A percentile compares a stretch with the other conserved stretches of the same genome.
Conservation (phyloP, 2,329 filamentous ascomycete genomes). For the Monascus ruber region DNA sequence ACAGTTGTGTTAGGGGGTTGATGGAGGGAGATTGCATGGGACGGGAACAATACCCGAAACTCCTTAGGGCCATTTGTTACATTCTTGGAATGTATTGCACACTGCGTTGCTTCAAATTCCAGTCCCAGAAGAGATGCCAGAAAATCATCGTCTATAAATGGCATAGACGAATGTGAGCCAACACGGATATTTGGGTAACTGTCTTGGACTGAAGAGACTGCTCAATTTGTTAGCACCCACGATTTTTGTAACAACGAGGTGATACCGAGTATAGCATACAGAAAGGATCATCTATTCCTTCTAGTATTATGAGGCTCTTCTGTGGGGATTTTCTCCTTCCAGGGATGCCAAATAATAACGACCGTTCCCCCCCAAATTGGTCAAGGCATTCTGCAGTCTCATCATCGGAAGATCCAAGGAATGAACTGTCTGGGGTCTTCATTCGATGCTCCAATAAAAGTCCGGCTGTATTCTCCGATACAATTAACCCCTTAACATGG, state of each 20-base stretch:
- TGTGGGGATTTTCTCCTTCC: slow-evolving; percentile 6
- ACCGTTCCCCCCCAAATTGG: slow-evolving; percentile 44
- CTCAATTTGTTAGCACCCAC: neutral
- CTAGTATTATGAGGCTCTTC: slow-evolving; percentile 30
- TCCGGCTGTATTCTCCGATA: slow-evolving; percentile 22
- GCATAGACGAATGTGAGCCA: too few species aligned
- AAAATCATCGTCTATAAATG: too few species aligned
- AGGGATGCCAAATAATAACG: slow-evolving; percentile 38
- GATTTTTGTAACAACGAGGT: neutral
- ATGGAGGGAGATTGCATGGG: neutral
- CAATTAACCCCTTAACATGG: slow-evolving; percentile 1
- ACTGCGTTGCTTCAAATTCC: too few species aligned
- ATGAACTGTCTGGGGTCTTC: slow-evolving; percentile 38
- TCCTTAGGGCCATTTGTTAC: neutral
- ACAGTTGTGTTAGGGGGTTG: too few species aligned
- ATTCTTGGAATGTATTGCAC: too few species aligned
- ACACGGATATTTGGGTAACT: too few species aligned
- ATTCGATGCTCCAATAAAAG: slow-evolving; percentile 36
- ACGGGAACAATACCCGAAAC: slow-evolving; percentile 1
- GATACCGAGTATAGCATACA: slow-evolving; percentile 40
- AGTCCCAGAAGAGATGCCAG: too few species aligned
- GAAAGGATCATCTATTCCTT: slow-evolving; percentile 51
- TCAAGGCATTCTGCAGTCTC: slow-evolving; percentile 47
- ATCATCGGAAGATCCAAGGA: slow-evolving; percentile 30
- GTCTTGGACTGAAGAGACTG: neutral